These are phyloP conservation scores for Paecilomyces niveus DNA, from an alignment of 2,329 filamentous ascomycete genomes.

Conservation along the genomic window DNA sequence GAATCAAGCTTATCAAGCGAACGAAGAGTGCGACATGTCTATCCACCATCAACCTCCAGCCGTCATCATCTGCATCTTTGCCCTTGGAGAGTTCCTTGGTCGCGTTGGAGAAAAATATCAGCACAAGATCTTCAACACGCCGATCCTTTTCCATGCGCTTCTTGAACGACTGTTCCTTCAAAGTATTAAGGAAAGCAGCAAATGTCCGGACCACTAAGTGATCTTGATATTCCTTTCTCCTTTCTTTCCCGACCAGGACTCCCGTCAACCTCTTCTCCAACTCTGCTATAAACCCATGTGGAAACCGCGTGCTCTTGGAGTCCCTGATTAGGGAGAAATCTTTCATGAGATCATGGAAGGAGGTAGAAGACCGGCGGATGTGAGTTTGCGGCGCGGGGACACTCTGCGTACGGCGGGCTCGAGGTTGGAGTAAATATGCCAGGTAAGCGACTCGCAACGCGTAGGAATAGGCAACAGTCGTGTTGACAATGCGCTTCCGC, in stretches of 20 bases:
- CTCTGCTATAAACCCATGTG: slow-evolving; percentile 63
- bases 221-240: slow-evolving; percentile 82
- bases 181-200: slow-evolving; percentile 85
- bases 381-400: slow-evolving; percentile 59
- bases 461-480: slow-evolving; percentile 83
- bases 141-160: slow-evolving; percentile 92
- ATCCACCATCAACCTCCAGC: slow-evolving; percentile 87
- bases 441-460: slow-evolving; percentile 87
- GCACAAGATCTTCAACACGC: slow-evolving; percentile 80
- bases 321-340: slow-evolving; percentile 68
- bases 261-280: slow-evolving; percentile 73
- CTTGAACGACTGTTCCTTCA: slow-evolving; percentile 81
- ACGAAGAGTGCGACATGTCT: slow-evolving; percentile 93
- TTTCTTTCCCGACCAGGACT: slow-evolving; percentile 74
- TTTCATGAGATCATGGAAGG: slow-evolving; percentile 75
- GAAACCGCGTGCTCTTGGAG: slow-evolving; percentile 63
- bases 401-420: slow-evolving; percentile 83
- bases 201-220: slow-evolving; percentile 88
- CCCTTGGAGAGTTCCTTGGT: slow-evolving; percentile 82
- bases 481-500: slow-evolving; percentile 36
- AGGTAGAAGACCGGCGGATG: slow-evolving; percentile 62
- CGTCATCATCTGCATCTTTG: slow-evolving; percentile 70
- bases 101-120: slow-evolving; percentile 94
- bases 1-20: slow-evolving; percentile 69
- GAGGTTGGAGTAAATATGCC: slow-evolving; percentile 85